These are phyloP conservation scores for Mucor indicus DNA, from an alignment of 371 early-diverging fungal genomes.

Conservation along the genomic window DNA sequence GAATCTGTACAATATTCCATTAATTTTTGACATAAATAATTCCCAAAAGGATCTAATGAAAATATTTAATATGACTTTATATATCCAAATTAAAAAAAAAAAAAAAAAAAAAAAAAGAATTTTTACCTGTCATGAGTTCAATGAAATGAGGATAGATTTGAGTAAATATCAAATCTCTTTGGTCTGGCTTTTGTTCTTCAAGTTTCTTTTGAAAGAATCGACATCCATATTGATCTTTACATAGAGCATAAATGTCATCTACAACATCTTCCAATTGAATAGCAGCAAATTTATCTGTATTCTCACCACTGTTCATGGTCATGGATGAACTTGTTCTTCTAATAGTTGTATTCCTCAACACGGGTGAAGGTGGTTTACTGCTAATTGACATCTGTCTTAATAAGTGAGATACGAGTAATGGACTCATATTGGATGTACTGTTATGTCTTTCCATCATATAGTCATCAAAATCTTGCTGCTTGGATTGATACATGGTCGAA, in stretches of 20 bases:
- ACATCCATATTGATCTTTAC: slow-evolving; percentile 91
- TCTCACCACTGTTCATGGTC: slow-evolving; percentile 17
- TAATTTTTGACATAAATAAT: slow-evolving; percentile 88
- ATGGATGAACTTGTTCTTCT: slow-evolving; percentile 9
- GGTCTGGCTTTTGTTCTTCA: slow-evolving; percentile 69
- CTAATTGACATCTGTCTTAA: slow-evolving; percentile 26
- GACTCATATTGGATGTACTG: slow-evolving; percentile 13
- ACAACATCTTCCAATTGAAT: slow-evolving; percentile 65
- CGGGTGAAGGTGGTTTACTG: too few species aligned
- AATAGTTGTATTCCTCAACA: too few species aligned
- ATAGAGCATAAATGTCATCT: slow-evolving; percentile 73
- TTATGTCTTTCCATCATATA: background rate
- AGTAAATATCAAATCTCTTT: slow-evolving; percentile 64
- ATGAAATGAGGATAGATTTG: slow-evolving; percentile 77
- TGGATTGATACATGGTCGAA: too few species aligned
- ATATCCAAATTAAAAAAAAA: too few species aligned
- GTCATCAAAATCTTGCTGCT: slow-evolving; percentile 5
- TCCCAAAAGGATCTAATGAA: slow-evolving; percentile 82
- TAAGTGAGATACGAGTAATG: slow-evolving; percentile 23
- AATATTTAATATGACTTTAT: background rate
- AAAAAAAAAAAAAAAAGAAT: too few species aligned
- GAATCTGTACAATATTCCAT: slow-evolving; percentile 76
- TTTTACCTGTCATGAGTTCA: slow-evolving; percentile 80
- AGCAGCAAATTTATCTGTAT: slow-evolving; percentile 64
- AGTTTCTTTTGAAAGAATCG: slow-evolving; percentile 83